Evolutionary conservation across 805 yeast genomes (phyloP).

Genomic region (Wickerhamiella lipophila): DNA sequence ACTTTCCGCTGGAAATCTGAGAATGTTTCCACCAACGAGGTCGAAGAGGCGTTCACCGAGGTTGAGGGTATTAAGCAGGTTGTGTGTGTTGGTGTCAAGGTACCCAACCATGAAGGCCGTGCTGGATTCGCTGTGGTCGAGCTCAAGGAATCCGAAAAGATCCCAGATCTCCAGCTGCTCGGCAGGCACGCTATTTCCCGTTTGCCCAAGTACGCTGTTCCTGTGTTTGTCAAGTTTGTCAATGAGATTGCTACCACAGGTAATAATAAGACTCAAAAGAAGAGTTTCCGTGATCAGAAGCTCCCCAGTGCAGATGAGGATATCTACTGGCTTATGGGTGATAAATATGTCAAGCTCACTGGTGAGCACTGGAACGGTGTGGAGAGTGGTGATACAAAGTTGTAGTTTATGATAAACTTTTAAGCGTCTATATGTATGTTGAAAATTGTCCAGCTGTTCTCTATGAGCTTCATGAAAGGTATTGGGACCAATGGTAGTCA

Average conservation of each 20-base stretch:
- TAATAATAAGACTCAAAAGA: slow-evolving; percentile 81
- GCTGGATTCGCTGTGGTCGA: slow-evolving; percentile 82
- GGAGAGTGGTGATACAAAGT: slow-evolving; percentile 23
- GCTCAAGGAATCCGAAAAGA: slow-evolving; percentile 30
- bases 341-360: slow-evolving; percentile 44
- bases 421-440: no score
- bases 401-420: no score
- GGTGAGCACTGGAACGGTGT: slow-evolving; percentile 40
- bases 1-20: slow-evolving; percentile 96
- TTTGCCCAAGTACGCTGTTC: slow-evolving; percentile 77
- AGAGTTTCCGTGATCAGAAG: slow-evolving; percentile 30
- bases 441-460: no score
- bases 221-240: slow-evolving; percentile 64
- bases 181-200: slow-evolving; percentile 30
- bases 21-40: slow-evolving; percentile 87
- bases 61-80: slow-evolving; percentile 38
- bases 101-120: slow-evolving; percentile 84
- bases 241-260: slow-evolving; percentile 51
- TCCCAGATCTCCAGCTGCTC: slow-evolving; percentile 32
- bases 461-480: no score
- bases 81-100: slow-evolving; percentile 76
- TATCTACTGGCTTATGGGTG: slow-evolving; percentile 58
- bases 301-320: slow-evolving; percentile 33
- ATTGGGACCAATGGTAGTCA: no score
- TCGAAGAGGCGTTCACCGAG: slow-evolving; percentile 49